Base-by-base conservation (phyloP, 768 basidiomycete genomes). In the Naematelia encephala region DNA sequence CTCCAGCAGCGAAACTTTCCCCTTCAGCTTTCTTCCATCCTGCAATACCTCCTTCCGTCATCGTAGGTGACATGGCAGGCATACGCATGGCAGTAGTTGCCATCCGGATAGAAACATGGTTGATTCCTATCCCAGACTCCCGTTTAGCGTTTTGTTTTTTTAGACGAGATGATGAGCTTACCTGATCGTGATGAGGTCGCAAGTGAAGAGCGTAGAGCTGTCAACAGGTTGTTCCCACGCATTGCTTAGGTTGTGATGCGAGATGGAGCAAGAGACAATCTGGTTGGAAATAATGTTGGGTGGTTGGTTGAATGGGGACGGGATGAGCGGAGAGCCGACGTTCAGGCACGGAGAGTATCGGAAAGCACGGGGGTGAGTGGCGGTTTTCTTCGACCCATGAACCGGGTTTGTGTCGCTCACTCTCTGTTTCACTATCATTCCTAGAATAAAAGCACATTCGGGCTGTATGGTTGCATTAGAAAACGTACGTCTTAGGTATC, bases 51-150 rank as follows among this genome's bases (percentile, higher is more conserved):
- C 93, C 92, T 78, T 96, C 92, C 0, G 89, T 91, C 89, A 97
- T 92, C 12, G 91, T 94, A 13, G 91, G 92, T 2, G 89, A 92
- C 91, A 97, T 94, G 59, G 93, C 93, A 3, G 93, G 93, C 91
- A 97, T 94, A 67, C 84, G 80, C 59, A 94, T 84, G 62, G 85
- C 83, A 49, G 88, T 86, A 51, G 90, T 82, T 28, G 87, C 90
- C 56, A 68, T 23, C 11, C 12, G 21, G 22, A 5, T 25, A 44
- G 29, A 21, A 39, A 39, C 34, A 39, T 39, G 34, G 34, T 39
- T 39, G 34, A 39, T 39, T 39, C 34, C 34, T 39, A 39, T n/a
- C n/a, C n/a, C n/a, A n/a, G n/a, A n/a, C n/a, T n/a, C n/a, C n/a
- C n/a, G n/a, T n/a, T n/a, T n/a, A n/a, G n/a, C n/a, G n/a, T n/a